Percentiles rank a stretch among this genome's conserved stretches.
These are phyloP conservation scores for Daldinia vernicosa DNA, from an alignment of 495 filamentous ascomycete species.

Conservation along the genomic window DNA sequence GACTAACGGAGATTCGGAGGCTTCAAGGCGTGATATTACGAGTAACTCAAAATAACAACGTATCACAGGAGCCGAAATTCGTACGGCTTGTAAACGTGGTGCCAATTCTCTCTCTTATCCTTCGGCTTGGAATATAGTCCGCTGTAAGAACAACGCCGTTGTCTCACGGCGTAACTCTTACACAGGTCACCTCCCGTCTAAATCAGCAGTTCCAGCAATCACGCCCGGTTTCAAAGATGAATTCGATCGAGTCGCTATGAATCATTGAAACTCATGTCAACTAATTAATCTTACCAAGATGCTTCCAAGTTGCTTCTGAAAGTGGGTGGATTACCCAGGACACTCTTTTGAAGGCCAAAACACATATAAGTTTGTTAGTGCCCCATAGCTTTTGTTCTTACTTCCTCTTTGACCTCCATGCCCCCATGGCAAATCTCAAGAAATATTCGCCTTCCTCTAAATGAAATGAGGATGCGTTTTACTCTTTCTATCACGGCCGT, in stretches of 20 bases:
- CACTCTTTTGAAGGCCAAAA: neutral
- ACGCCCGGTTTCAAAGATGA: neutral
- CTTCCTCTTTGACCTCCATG: neutral
- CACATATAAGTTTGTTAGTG: neutral
- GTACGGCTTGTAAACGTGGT: conserved; percentile 4
- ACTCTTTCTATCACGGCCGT: neutral
- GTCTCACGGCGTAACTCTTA: conserved; percentile 2
- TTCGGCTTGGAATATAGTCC: neutral
- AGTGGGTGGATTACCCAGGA: neutral
- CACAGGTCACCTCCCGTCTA: neutral
- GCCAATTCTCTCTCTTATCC: neutral
- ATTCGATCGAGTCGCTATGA: conserved; percentile 6
- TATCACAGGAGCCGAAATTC: neutral
- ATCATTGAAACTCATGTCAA: neutral
- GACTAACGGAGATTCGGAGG: neutral
- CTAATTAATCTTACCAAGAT: neutral
- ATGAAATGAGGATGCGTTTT: conserved; percentile 7
- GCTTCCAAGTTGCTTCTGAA: neutral
- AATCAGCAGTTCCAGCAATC: conserved; percentile 4
- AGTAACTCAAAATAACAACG: neutral
- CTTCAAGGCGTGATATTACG: neutral
- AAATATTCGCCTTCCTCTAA: neutral
- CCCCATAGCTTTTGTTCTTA: neutral
- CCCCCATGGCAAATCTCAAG: neutral
- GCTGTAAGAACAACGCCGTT: conserved; percentile 11